Conservation (phyloP, 2,329 filamentous ascomycete species). For the Colletotrichum godetiae region DNA sequence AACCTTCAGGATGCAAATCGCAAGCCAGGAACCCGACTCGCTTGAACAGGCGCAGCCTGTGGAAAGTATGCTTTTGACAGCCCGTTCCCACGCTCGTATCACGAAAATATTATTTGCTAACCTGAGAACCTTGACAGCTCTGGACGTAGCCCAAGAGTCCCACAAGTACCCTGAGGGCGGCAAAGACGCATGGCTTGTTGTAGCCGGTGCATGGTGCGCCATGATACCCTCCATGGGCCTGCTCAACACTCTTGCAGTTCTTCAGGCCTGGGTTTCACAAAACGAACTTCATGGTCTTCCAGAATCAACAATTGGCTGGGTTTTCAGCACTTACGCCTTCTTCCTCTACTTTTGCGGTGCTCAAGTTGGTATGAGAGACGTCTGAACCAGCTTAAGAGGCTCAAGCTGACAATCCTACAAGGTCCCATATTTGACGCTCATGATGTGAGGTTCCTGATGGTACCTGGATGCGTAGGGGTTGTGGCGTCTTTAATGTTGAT, state of each 20-base stretch:
- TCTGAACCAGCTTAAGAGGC: not conserved
- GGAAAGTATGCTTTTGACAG: not conserved
- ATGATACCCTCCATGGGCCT: slow-evolving; percentile 74
- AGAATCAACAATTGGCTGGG: slow-evolving; percentile 75
- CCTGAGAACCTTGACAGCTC: not conserved
- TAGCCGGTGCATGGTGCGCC: slow-evolving; percentile 75
- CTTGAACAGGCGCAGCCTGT: not conserved
- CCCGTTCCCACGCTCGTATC: not conserved
- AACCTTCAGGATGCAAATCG: not conserved
- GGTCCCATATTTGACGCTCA: slow-evolving; percentile 77
- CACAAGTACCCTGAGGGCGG: slow-evolving; percentile 76
- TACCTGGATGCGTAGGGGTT: slow-evolving; percentile 67
- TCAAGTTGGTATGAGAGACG: slow-evolving; percentile 61
- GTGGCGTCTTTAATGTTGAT: slow-evolving; percentile 67
- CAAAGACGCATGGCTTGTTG: slow-evolving; percentile 74
- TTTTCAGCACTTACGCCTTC: slow-evolving; percentile 78
- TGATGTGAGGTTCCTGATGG: slow-evolving; percentile 69
- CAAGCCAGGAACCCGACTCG: not conserved
- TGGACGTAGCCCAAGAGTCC: not conserved
- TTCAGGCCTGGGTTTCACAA: slow-evolving; percentile 74
- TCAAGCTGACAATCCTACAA: not conserved
- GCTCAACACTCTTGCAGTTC: slow-evolving; percentile 74
- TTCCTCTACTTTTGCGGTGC: slow-evolving; percentile 78
- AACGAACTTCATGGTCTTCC: slow-evolving; percentile 70
- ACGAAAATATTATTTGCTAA: not conserved